These are phyloP conservation scores for Hibiscus trionum DNA, from an alignment of 345 rosid genomes.

Conservation along the genomic window DNA sequence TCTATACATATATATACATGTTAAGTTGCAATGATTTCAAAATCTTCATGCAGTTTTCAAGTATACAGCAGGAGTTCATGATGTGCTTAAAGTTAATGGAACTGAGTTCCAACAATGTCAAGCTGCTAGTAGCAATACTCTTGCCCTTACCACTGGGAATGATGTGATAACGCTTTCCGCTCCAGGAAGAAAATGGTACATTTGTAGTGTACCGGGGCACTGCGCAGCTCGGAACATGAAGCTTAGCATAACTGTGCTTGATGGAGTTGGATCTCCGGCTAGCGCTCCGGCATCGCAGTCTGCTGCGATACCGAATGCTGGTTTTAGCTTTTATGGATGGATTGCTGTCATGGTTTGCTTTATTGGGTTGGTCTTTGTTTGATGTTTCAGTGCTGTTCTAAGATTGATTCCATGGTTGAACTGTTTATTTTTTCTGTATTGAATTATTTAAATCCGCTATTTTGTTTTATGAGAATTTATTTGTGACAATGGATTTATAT, in stretches of 20 bases:
- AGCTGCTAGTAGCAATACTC: background rate
- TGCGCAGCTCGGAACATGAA: constrained; percentile 26
- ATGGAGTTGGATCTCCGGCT: constrained; percentile 3
- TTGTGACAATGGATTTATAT: too few relatives aligned
- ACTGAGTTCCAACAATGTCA: constrained; percentile 18
- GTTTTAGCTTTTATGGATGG: constrained; percentile 1
- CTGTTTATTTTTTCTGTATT: constrained; percentile 2
- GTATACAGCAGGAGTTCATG: constrained; percentile 19
- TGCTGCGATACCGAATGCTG: background rate
- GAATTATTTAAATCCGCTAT: background rate
- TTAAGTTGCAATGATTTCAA: background rate
- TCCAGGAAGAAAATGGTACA: constrained; percentile 30
- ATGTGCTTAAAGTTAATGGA: constrained; percentile 22
- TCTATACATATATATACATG: background rate
- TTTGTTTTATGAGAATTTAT: background rate
- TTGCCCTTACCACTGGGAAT: constrained; percentile 10
- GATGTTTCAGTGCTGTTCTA: background rate
- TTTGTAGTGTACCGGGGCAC: constrained; percentile 21
- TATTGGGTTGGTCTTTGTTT: constrained; percentile 13
- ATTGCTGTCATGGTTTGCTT: constrained; percentile 6
- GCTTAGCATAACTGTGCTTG: constrained; percentile 22
- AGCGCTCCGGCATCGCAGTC: constrained; percentile 1
- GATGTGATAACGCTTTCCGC: constrained; percentile 20
- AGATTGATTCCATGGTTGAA: background rate
- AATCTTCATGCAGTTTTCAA: constrained; percentile 5